Evolutionary conservation across 305 asterid species (phyloP).

Genomic region (Fraxinus dipetala): DNA sequence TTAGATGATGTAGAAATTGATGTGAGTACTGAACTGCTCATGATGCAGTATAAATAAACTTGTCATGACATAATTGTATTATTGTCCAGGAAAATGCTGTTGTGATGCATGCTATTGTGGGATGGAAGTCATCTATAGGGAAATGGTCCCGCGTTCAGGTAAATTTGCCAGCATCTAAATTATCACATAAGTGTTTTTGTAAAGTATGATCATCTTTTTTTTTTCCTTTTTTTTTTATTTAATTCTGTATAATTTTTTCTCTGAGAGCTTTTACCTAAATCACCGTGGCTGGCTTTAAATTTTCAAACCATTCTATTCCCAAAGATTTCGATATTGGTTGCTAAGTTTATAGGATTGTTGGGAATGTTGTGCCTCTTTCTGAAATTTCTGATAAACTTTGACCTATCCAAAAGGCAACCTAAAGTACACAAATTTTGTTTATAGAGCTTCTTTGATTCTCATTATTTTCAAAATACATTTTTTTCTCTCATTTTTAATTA

Average conservation of each 20-base stretch:
- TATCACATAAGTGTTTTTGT: neutral
- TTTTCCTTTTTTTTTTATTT: no score
- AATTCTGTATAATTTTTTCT: no score
- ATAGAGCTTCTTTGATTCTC: no score
- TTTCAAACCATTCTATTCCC: neutral
- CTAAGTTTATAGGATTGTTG: neutral
- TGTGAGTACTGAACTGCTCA: slow-evolving; percentile 19
- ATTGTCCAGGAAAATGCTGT: slow-evolving; percentile 69
- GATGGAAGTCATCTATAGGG: slow-evolving; percentile 82
- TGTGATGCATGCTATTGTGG: slow-evolving; percentile 63
- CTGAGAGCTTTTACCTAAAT: neutral
- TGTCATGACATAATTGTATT: neutral
- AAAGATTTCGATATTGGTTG: neutral
- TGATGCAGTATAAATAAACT: neutral
- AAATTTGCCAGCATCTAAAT: neutral
- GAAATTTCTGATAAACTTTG: neutral
- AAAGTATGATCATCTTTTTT: neutral
- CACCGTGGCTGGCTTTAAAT: neutral
- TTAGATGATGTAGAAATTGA: slow-evolving; percentile 76
- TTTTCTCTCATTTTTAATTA: no score
- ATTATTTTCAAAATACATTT: no score
- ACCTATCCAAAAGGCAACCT: neutral
- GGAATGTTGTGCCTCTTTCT: neutral
- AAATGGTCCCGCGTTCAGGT: slow-evolving; percentile 89
- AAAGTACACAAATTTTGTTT: neutral